These are phyloP conservation scores for Vanrija pseudolonga DNA, from an alignment of 1,284 basidiomycete genomes.

Conservation along the genomic window DNA sequence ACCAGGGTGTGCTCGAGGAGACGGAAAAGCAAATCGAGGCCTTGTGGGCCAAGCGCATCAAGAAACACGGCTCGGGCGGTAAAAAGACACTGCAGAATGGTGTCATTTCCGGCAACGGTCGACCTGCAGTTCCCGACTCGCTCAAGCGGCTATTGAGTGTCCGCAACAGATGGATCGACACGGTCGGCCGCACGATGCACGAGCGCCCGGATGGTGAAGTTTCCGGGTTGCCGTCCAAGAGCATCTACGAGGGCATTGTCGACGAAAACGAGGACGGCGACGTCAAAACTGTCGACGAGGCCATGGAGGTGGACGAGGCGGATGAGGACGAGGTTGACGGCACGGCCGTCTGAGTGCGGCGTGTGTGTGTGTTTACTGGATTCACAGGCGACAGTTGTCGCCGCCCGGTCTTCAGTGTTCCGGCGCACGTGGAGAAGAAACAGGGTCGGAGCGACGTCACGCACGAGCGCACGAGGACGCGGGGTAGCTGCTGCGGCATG, in stretches of 20 bases:
- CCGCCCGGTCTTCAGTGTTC: too few species aligned
- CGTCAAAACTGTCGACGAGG: slow-evolving; percentile 46
- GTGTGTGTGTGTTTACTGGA: neutral
- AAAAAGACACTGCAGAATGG: slow-evolving; percentile 49
- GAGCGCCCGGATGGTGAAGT: slow-evolving; percentile 62
- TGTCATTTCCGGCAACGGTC: slow-evolving; percentile 52
- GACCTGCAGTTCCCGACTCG: slow-evolving; percentile 64
- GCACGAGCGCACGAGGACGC: too few species aligned
- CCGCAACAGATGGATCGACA: slow-evolving; percentile 67
- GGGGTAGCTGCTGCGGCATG: too few species aligned
- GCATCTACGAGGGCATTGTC: slow-evolving; percentile 69
- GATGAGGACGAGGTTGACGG: slow-evolving; percentile 29
- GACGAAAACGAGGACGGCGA: slow-evolving; percentile 51
- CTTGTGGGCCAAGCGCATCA: slow-evolving; percentile 50
- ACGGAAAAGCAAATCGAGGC: slow-evolving; percentile 73
- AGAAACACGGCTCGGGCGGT: slow-evolving; percentile 56
- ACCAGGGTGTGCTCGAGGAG: slow-evolving; percentile 70
- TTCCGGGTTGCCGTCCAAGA: slow-evolving; percentile 67
- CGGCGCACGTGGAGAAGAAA: too few species aligned
- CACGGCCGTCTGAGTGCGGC: slow-evolving; percentile 7
- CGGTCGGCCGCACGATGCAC: slow-evolving; percentile 65
- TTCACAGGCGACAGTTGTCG: too few species aligned
- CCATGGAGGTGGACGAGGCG: slow-evolving; percentile 30
- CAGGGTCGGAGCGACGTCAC: too few species aligned
- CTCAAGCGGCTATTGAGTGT: slow-evolving; percentile 66